Conservation (phyloP, 495 filamentous ascomycete genomes). For the Penicillium longicatenatum region DNA sequence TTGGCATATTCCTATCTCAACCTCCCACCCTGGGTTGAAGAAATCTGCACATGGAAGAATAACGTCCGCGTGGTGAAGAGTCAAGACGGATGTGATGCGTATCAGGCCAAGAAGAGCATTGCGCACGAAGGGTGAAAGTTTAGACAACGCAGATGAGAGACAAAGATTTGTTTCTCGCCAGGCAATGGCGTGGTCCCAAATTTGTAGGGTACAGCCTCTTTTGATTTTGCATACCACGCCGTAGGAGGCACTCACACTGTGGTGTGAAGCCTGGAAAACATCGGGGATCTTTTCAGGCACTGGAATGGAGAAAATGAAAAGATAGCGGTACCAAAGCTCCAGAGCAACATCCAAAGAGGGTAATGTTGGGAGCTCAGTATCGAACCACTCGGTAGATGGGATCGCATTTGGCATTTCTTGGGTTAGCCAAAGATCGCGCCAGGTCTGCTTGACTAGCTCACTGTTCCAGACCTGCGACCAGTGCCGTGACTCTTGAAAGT, state of each 20-base stretch:
- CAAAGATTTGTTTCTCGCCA: slow-evolving; percentile 66
- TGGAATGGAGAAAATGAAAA: slow-evolving; percentile 70
- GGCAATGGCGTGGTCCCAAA: slow-evolving; percentile 70
- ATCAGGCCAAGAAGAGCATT: slow-evolving; percentile 57
- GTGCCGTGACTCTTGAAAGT: slow-evolving; percentile 61
- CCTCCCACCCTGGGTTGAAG: slow-evolving; percentile 70
- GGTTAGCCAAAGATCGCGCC: slow-evolving; percentile 63
- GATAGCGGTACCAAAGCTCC: slow-evolving; percentile 64
- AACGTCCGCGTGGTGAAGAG: slow-evolving; percentile 66
- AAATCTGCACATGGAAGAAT: slow-evolving; percentile 65
- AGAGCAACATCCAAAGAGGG: slow-evolving; percentile 57
- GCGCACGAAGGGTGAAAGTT: slow-evolving; percentile 58
- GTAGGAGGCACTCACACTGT: slow-evolving; percentile 64
- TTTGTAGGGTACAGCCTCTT: slow-evolving; percentile 59
- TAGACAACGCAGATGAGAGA: slow-evolving; percentile 60
- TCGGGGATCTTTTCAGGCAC: slow-evolving; percentile 62
- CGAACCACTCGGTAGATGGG: slow-evolving; percentile 55
- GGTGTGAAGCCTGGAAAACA: slow-evolving; percentile 70
- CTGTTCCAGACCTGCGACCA: slow-evolving; percentile 67
- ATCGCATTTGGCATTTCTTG: slow-evolving; percentile 56
- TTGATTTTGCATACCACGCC: slow-evolving; percentile 69
- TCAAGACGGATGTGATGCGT: slow-evolving; percentile 59
- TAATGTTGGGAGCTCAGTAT: slow-evolving; percentile 60
- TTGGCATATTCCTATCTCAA: slow-evolving; percentile 63
- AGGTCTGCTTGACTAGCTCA: slow-evolving; percentile 58